Percentiles rank a stretch among this genome's conserved stretches.
Conservation (phyloP, 2,329 filamentous ascomycete genomes). For the Triangularia verruculosa region DNA sequence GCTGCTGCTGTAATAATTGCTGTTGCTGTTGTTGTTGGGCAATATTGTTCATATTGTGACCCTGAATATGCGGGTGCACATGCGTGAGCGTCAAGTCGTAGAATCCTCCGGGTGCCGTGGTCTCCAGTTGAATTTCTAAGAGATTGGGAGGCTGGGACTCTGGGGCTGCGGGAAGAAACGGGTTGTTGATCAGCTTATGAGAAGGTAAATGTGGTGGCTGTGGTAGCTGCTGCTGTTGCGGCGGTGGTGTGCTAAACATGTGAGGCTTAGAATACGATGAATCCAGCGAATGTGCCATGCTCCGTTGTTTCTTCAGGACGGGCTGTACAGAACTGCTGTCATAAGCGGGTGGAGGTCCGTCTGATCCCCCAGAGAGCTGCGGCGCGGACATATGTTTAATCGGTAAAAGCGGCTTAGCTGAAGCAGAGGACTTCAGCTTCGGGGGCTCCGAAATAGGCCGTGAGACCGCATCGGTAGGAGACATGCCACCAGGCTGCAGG, state of each 20-base stretch:
- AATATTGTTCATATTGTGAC: constrained; percentile 11
- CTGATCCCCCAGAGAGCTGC: constrained; percentile 8
- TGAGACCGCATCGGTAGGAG: constrained; percentile 2
- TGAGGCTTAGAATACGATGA: constrained; percentile 13
- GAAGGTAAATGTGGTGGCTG: constrained; percentile 12
- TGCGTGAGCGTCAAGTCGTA: constrained; percentile 20
- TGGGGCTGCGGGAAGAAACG: constrained; percentile 10
- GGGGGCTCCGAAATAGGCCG: constrained; percentile 25
- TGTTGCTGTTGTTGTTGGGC: constrained; percentile 13
- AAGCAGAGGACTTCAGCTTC: constrained; percentile 17
- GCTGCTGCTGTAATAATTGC: constrained; percentile 8
- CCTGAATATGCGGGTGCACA: constrained; percentile 23
- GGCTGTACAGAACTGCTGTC: constrained; percentile 8
- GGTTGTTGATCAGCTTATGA: constrained; percentile 9
- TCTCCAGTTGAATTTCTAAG: constrained; percentile 13
- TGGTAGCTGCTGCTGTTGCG: constrained; percentile 1
- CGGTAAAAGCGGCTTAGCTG: constrained; percentile 3
- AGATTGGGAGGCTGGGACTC: constrained; percentile 3
- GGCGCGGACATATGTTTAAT: constrained; percentile 25
- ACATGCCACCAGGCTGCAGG: constrained; percentile 6
- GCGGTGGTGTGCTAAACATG: constrained; percentile 12
- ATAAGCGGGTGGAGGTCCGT: constrained; percentile 11
- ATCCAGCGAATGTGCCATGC: constrained; percentile 12
- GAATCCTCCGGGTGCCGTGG: constrained; percentile 14
- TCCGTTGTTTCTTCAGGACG: constrained; percentile 21